Evolutionary conservation across 768 basidiomycete genomes (phyloP).

Genomic region (Plicaturopsis crispa): DNA sequence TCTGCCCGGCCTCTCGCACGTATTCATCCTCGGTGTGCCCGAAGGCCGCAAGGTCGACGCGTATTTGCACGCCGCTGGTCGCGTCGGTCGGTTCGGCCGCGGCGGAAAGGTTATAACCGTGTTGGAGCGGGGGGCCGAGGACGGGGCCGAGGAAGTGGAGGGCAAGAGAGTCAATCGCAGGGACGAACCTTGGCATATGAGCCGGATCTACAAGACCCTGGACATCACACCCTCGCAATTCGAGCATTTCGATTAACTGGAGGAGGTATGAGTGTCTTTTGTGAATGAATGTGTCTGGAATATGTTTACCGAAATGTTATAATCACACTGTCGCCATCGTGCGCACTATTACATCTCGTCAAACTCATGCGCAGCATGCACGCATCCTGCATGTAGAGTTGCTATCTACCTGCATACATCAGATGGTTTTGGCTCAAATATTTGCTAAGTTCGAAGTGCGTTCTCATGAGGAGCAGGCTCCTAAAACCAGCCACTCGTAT

Average conservation of each 20-base stretch:
- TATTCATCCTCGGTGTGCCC: slow-evolving; percentile 63
- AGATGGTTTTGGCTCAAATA: too few relatives aligned
- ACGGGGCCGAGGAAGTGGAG: slow-evolving; percentile 18
- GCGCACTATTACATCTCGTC: too few relatives aligned
- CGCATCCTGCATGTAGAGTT: too few relatives aligned
- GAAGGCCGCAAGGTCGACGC: slow-evolving; percentile 44
- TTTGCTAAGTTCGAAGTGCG: too few relatives aligned
- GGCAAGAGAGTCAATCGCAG: slow-evolving; percentile 12
- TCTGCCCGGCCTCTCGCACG: slow-evolving; percentile 62
- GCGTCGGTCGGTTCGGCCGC: slow-evolving; percentile 67
- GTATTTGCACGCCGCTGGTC: slow-evolving; percentile 67
- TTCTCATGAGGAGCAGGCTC: too few relatives aligned
- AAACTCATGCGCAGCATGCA: too few relatives aligned
- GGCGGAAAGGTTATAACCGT: slow-evolving; percentile 62
- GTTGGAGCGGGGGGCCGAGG: slow-evolving; percentile 31
- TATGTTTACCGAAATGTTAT: too few relatives aligned
- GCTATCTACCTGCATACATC: too few relatives aligned
- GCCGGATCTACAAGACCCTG: slow-evolving; percentile 35
- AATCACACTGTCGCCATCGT: too few relatives aligned
- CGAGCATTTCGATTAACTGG: slow-evolving; percentile 42
- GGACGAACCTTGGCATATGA: slow-evolving; percentile 33
- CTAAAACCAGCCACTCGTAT: too few relatives aligned
- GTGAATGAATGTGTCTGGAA: too few relatives aligned
- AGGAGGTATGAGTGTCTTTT: slow-evolving; percentile 7
- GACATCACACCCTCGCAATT: slow-evolving; percentile 38